Evolutionary conservation across 169 alveolate genomes (phyloP).

Genomic region (Eimeria maxima): DNA sequence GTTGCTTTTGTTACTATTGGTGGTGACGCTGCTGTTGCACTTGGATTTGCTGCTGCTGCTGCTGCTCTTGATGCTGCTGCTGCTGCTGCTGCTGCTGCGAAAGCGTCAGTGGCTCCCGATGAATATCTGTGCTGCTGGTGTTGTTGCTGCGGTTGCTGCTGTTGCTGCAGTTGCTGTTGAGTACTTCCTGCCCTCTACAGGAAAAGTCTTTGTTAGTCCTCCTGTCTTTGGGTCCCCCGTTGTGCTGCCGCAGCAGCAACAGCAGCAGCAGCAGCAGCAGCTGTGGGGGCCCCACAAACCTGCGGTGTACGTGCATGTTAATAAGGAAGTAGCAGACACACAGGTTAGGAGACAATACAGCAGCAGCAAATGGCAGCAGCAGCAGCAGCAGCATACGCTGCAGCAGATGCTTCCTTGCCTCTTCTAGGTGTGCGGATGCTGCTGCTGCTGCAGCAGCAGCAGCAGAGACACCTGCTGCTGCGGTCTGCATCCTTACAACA

Average conservation of each 20-base stretch:
- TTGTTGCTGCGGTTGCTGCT: background rate
- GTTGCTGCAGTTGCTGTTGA: background rate
- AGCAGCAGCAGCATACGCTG: background rate
- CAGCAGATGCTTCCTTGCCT: background rate
- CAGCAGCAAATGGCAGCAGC: no score
- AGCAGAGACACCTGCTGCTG: background rate
- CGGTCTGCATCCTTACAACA: background rate
- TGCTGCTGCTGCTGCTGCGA: background rate
- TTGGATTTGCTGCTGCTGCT: background rate
- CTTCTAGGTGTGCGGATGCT: background rate
- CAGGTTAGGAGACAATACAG: background rate
- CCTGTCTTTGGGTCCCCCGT: background rate
- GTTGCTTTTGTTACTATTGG: background rate
- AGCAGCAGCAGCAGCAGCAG: no score
- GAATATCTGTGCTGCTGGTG: constrained; percentile 29
- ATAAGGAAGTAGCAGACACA: background rate
- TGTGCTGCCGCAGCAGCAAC: constrained; percentile 19
- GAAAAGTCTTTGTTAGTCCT: background rate
- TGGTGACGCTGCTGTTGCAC: constrained; percentile 3
- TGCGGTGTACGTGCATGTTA: no score
- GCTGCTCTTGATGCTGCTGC: background rate
- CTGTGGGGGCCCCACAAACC: no score
- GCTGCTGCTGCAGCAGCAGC: constrained; percentile 25
- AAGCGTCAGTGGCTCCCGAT: no score
- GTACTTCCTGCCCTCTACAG: background rate